phyloP scores from a whole-genome alignment of 805 yeast genomes.

The Nakazawaea molendinolei region DNA sequence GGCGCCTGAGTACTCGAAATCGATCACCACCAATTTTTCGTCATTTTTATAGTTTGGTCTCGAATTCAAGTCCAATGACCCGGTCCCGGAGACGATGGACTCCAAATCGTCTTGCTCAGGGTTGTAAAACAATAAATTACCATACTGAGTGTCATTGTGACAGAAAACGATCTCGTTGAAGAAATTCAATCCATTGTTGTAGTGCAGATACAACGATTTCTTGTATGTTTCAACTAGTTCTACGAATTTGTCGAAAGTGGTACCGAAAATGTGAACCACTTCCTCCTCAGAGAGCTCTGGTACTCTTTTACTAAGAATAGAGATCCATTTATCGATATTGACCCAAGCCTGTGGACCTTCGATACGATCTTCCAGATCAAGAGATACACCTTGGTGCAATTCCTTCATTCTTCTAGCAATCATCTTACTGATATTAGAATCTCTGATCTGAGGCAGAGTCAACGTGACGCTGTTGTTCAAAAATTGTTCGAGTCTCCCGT shows the following conservation, averaged over 20 bases:
- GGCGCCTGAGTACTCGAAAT: conserved; percentile 92
- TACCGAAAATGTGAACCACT: conserved; percentile 33
- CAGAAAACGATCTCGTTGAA: conserved; percentile 64
- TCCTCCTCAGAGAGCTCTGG: conserved; percentile 26
- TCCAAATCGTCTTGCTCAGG: conserved; percentile 10
- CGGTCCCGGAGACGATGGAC: conserved; percentile 7
- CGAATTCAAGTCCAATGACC: neutral
- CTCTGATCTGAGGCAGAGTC: conserved; percentile 65
- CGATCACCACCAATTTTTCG: conserved; percentile 82
- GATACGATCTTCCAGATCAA: conserved; percentile 48
- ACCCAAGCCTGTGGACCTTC: conserved; percentile 67
- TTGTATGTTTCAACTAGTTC: conserved; percentile 41
- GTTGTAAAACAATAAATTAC: conserved; percentile 65
- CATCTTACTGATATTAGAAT: conserved; percentile 68
- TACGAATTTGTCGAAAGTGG: conserved; percentile 46
- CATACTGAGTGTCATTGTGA: conserved; percentile 96
- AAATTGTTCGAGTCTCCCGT: conserved; percentile 93
- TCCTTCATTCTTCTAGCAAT: conserved; percentile 97
- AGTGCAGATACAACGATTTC: conserved; percentile 51
- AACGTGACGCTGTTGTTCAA: conserved; percentile 77
- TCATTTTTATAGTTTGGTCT: conserved; percentile 29
- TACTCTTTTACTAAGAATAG: neutral
- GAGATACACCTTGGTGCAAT: conserved; percentile 71
- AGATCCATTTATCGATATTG: conserved; percentile 63
- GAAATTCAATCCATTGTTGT: conserved; percentile 34